These are phyloP conservation scores for Chaetomium globosum DNA, from an alignment of 2,329 filamentous ascomycete species.

Conservation along the genomic window DNA sequence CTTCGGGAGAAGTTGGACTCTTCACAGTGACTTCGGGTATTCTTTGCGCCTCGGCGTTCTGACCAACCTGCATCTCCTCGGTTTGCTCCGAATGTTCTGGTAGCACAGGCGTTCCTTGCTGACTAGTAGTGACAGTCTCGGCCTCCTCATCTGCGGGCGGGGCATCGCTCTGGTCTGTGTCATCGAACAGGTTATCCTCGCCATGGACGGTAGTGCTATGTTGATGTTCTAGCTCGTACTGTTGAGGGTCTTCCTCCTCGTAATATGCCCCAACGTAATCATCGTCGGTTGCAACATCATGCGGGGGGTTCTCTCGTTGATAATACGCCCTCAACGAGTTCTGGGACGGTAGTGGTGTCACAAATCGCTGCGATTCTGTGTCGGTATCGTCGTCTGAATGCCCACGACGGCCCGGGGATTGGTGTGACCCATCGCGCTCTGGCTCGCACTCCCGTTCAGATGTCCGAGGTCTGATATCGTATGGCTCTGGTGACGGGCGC, in stretches of 20 bases:
- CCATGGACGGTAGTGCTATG: constrained; percentile 43
- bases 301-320: neutral
- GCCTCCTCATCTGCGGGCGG: neutral
- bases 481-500: neutral
- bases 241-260: neutral
- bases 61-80: neutral
- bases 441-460: neutral
- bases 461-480: neutral
- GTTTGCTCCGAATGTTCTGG: neutral
- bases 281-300: constrained; percentile 10
- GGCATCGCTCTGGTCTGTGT: constrained; percentile 24
- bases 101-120: neutral
- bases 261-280: constrained; percentile 2
- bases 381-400: constrained; percentile 20
- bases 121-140: neutral
- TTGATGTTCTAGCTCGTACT: constrained; percentile 34
- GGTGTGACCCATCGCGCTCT: too few species aligned
- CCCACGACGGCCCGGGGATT: neutral
- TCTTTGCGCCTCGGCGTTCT: neutral
- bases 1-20: neutral
- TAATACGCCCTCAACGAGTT: constrained; percentile 14
- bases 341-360: constrained; percentile 32
- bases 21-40: neutral
- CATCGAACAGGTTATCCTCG: constrained; percentile 43
- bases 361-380: constrained; percentile 31